These are phyloP conservation scores for Naganishia cerealis DNA, from an alignment of 1,284 basidiomycete genomes.

Conservation along the genomic window DNA sequence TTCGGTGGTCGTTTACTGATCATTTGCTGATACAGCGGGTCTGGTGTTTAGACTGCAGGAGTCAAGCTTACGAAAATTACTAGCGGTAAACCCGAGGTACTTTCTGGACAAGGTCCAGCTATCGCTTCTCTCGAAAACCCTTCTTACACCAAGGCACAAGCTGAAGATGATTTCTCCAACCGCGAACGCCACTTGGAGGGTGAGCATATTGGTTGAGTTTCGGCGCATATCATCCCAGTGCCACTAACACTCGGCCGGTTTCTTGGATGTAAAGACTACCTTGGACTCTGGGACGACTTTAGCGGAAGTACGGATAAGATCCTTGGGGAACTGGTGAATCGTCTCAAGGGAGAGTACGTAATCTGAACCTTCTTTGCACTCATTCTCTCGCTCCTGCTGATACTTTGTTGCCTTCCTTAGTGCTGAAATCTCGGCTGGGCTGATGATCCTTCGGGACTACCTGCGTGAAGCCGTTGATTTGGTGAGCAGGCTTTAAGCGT, in stretches of 20 bases:
- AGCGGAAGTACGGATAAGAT: slow-evolving; percentile 20
- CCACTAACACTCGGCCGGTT: neutral
- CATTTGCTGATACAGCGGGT: neutral
- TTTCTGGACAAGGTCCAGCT: slow-evolving; percentile 22
- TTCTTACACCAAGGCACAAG: slow-evolving; percentile 18
- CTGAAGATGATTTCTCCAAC: slow-evolving; percentile 14
- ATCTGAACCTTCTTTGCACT: neutral
- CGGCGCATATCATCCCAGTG: neutral
- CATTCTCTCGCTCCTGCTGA: neutral
- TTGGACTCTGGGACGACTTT: slow-evolving; percentile 29
- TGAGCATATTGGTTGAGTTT: neutral
- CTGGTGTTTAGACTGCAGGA: slow-evolving; percentile 17
- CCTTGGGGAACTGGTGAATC: slow-evolving; percentile 20
- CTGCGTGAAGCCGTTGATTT: slow-evolving; percentile 24
- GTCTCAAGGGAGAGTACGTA: slow-evolving; percentile 30
- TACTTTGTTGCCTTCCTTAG: neutral
- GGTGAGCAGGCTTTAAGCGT: neutral
- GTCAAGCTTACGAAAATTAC: slow-evolving; percentile 32
- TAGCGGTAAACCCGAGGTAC: slow-evolving; percentile 28
- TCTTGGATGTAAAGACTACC: slow-evolving; percentile 7
- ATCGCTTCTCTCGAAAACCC: slow-evolving; percentile 28
- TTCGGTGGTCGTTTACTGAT: neutral
- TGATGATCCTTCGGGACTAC: slow-evolving; percentile 31
- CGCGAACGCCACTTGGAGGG: slow-evolving; percentile 28
- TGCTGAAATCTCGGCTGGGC: slow-evolving; percentile 28